phyloP scores from a whole-genome alignment of 1,139 yeast species.

The Geotrichum europaeum region DNA sequence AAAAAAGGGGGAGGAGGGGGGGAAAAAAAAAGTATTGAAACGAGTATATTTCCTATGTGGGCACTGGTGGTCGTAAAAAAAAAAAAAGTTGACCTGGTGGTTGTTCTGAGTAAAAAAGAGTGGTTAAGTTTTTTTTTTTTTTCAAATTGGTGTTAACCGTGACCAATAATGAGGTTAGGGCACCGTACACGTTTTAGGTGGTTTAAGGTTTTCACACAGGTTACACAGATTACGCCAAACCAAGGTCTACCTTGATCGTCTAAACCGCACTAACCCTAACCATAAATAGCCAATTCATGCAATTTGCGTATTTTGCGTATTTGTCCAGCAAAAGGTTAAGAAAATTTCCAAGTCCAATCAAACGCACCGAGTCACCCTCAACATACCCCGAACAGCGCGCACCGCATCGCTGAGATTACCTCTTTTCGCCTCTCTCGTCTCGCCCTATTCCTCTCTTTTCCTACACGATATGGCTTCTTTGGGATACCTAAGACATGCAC shows the following conservation, averaged over 20 bases:
- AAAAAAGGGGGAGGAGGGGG: neutral
- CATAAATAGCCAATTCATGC: neutral
- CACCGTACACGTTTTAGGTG: too few species aligned
- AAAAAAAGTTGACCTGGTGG: too few species aligned
- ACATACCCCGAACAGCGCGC: too few species aligned
- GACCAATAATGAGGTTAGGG: neutral
- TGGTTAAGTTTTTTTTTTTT: too few species aligned
- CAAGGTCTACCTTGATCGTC: neutral
- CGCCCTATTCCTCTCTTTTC: neutral
- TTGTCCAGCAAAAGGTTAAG: neutral
- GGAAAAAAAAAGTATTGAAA: neutral
- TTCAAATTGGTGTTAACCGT: neutral
- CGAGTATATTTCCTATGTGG: neutral
- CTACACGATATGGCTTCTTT: neutral
- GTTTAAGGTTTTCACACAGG: neutral
- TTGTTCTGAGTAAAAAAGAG: too few species aligned
- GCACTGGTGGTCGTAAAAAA: neutral
- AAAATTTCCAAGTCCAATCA: too few species aligned
- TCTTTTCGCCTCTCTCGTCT: neutral
- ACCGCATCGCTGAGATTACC: too few species aligned
- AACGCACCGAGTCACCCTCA: neutral
- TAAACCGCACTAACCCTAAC: neutral
- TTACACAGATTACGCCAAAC: neutral
- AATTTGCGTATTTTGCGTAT: neutral
- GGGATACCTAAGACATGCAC: neutral